Percentiles rank a stretch among this genome's conserved stretches.
phyloP scores from a whole-genome alignment of 371 early-diverging fungal genomes.

The Cokeromyces recurvatus region DNA sequence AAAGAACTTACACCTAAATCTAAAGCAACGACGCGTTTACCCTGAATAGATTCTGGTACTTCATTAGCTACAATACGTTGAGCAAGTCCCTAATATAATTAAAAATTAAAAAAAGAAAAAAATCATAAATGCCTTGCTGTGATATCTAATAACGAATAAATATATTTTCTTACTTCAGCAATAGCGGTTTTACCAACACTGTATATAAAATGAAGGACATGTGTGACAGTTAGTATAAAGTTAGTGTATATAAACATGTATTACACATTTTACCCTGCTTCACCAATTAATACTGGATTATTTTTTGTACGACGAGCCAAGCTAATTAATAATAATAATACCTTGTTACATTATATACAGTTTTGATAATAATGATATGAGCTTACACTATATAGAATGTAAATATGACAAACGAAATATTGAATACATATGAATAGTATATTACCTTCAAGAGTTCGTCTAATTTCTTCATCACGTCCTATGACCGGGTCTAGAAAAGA shows the following conservation, averaged over 20 bases:
- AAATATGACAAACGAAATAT: not conserved
- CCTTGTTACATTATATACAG: too few relatives aligned
- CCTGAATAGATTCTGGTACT: slow-evolving; percentile 73
- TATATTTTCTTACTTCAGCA: slow-evolving; percentile 41
- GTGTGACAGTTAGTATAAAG: too few relatives aligned
- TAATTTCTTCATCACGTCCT: slow-evolving; percentile 80
- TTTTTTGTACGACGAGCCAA: slow-evolving; percentile 83
- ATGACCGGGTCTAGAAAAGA: slow-evolving; percentile 71
- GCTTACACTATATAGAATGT: not conserved
- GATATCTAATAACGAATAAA: too few relatives aligned
- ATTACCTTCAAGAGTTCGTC: slow-evolving; percentile 72
- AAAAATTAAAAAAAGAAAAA: slow-evolving; percentile 16
- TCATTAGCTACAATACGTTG: slow-evolving; percentile 80
- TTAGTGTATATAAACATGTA: too few relatives aligned
- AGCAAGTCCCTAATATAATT: slow-evolving; percentile 62
- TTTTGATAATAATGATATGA: too few relatives aligned
- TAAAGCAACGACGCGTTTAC: slow-evolving; percentile 70
- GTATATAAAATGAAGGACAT: too few relatives aligned
- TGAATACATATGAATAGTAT: too few relatives aligned
- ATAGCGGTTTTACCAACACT: slow-evolving; percentile 62
- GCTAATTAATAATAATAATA: slow-evolving; percentile 16
- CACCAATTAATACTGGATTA: slow-evolving; percentile 88
- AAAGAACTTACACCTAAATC: slow-evolving; percentile 62
- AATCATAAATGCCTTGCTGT: too few relatives aligned
- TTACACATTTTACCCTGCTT: slow-evolving; percentile 54